These are phyloP conservation scores for Vicia faba DNA, from an alignment of 306 rosid genomes.

Conservation along the genomic window DNA sequence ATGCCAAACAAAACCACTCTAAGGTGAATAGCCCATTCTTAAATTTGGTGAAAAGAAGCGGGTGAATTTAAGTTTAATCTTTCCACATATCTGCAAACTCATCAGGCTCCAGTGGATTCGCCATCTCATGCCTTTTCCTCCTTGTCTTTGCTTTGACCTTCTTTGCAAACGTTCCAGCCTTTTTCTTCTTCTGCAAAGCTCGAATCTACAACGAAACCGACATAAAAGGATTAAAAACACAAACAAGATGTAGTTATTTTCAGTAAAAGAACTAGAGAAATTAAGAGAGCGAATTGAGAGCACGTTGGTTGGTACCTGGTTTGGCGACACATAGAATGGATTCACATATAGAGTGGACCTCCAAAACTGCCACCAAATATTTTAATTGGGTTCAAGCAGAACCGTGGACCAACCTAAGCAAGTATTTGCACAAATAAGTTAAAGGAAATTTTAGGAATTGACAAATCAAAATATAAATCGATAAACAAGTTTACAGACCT, in stretches of 20 bases:
- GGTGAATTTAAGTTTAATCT: conserved; percentile 42
- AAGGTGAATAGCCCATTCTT: conserved; percentile 18
- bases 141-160: conserved; percentile 96
- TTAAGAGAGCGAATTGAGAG: background rate
- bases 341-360: conserved; percentile 87
- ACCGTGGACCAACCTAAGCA: conserved; percentile 90
- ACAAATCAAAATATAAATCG: conserved; percentile 21
- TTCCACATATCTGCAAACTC: conserved; percentile 99
- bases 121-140: conserved; percentile 89
- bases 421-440: conserved; percentile 38
- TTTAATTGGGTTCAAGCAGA: conserved; percentile 93
- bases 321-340: conserved; percentile 86
- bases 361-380: conserved; percentile 98
- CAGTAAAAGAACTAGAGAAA: background rate
- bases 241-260: conserved; percentile 13
- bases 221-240: background rate
- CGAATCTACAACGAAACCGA: conserved; percentile 62
- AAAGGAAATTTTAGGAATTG: conserved; percentile 10
- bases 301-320: conserved; percentile 57
- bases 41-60: background rate
- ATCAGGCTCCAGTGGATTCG: conserved; percentile 82
- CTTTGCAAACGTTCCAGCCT: conserved; percentile 82
- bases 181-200: conserved; percentile 75
- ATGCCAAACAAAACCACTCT: conserved; percentile 39
- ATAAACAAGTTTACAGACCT: conserved; percentile 52